Evolutionary conservation across 441 rosid species (phyloP), one percentile per base, ranked within the genome.

Genomic region (Euphorbia corollata): DNA sequence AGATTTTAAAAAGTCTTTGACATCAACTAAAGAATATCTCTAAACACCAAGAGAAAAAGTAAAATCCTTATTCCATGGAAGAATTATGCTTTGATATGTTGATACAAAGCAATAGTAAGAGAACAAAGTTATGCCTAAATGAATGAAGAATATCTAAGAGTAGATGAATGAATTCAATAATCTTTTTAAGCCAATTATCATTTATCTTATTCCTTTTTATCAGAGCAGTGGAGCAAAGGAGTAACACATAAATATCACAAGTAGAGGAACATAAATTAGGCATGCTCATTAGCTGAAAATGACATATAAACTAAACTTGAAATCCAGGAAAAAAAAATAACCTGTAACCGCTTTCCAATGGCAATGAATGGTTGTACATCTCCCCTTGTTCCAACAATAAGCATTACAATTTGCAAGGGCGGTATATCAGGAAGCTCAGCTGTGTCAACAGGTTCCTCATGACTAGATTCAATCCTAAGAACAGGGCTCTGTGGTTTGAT

Each of bases 281-380:
- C 45, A 51, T 32, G 68, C 58, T 48, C 6, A 48, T 8, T 11
- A 63, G 18, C 9, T 11, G 15, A 5, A 39, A 24, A 30, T 2
- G 3, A 54, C 15, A 47, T 53, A 20, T 23, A 16, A 15, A 39
- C 18, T 16, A 41, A 53, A 24, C 41, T 43, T 32, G 57, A 50
- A 65, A 61, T 45, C 19, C 60, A 58, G 3, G 55, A 68, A 63
- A 32, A 24, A 55, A 39, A 62, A 38, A 43, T 34, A 70, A 84
- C 85, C 87, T 84, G 85, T 62, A 81, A 72, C 38, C 75, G 81
- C 73, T 76, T 81, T 66, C 85, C 87, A 55, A 84, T 84, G 55
- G 87, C 87, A 59, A 81, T 74, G 68, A 84, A 84, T 13, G 87
- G 87, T 45, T 82, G 87, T 7, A 84, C 87, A 71, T 84, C 85